Evolutionary conservation across 768 basidiomycete species (phyloP).

Genomic region (Astraeus odoratus): DNA sequence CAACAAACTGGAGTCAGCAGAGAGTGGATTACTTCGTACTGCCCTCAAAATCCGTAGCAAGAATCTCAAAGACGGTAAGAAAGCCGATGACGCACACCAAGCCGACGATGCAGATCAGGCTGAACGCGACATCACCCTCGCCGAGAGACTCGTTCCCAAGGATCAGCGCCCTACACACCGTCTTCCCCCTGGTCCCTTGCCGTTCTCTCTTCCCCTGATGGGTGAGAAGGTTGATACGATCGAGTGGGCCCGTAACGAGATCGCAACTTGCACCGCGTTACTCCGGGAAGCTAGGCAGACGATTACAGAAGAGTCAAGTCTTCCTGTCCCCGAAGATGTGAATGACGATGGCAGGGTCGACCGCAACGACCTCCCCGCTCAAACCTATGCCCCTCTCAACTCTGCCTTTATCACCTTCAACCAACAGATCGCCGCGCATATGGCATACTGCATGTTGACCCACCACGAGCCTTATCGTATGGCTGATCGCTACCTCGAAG

Average conservation of each 20-base stretch:
- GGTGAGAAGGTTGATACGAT: slow-evolving; percentile 93
- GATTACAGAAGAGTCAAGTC: slow-evolving; percentile 12
- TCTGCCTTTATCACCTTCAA: slow-evolving; percentile 90
- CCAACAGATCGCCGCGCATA: slow-evolving; percentile 86
- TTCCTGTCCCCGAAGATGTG: slow-evolving; percentile 19
- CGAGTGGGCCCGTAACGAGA: slow-evolving; percentile 80
- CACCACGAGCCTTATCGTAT: slow-evolving; percentile 84
- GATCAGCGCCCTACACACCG: slow-evolving; percentile 75
- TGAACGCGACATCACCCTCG: slow-evolving; percentile 28
- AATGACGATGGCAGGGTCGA: slow-evolving; percentile 7
- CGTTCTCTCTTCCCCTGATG: slow-evolving; percentile 53
- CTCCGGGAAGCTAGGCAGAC: slow-evolving; percentile 44
- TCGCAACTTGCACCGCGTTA: slow-evolving; percentile 44
- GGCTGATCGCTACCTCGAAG: slow-evolving; percentile 69
- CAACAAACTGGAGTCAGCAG: slow-evolving; percentile 79
- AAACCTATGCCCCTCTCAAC: slow-evolving; percentile 51
- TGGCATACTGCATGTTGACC: slow-evolving; percentile 67
- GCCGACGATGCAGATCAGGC: slow-evolving; percentile 20
- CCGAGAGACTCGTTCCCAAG: slow-evolving; percentile 55
- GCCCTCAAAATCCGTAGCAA: slow-evolving; percentile 66
- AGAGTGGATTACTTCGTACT: slow-evolving; percentile 68
- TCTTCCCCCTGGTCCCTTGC: slow-evolving; percentile 47
- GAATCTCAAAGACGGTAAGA: slow-evolving; percentile 38
- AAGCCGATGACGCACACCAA: slow-evolving; percentile 20
- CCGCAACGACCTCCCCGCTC: slow-evolving; percentile 8